Evolutionary conservation across 495 filamentous ascomycete genomes (phyloP).

Genomic region (Aspergillus funiculosus): DNA sequence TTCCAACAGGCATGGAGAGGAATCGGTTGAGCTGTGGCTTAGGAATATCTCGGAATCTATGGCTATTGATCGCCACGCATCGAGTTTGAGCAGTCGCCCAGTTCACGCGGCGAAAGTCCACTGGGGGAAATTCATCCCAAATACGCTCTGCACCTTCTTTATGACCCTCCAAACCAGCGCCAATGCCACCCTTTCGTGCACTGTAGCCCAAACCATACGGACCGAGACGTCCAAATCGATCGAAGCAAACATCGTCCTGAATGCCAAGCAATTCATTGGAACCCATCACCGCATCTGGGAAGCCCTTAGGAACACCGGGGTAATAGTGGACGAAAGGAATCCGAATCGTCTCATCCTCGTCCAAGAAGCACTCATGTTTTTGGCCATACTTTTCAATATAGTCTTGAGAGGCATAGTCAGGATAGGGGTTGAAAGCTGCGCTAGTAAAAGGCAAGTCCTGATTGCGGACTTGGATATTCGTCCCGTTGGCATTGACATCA

Average conservation of each 20-base stretch:
- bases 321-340: constrained; percentile 66
- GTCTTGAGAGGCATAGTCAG: constrained; percentile 54
- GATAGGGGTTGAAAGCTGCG: constrained; percentile 60
- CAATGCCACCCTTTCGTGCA: constrained; percentile 66
- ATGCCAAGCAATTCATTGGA: constrained; percentile 75
- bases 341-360: constrained; percentile 52
- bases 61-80: constrained; percentile 64
- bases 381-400: constrained; percentile 56
- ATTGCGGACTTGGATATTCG: constrained; percentile 18
- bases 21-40: constrained; percentile 40
- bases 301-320: constrained; percentile 67
- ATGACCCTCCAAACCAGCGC: constrained; percentile 74
- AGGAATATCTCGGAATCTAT: constrained; percentile 55
- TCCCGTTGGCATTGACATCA: constrained; percentile 9
- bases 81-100: constrained; percentile 71
- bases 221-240: constrained; percentile 80
- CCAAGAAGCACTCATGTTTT: constrained; percentile 72
- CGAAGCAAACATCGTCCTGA: constrained; percentile 86
- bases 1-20: constrained; percentile 42
- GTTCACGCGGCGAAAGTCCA: constrained; percentile 66
- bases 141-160: constrained; percentile 65
- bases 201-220: constrained; percentile 89
- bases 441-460: constrained; percentile 38
- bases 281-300: constrained; percentile 77
- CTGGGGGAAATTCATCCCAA: constrained; percentile 61